Conservation (phyloP, 257 asterid species). For the Galeopsis tetrahit region DNA sequence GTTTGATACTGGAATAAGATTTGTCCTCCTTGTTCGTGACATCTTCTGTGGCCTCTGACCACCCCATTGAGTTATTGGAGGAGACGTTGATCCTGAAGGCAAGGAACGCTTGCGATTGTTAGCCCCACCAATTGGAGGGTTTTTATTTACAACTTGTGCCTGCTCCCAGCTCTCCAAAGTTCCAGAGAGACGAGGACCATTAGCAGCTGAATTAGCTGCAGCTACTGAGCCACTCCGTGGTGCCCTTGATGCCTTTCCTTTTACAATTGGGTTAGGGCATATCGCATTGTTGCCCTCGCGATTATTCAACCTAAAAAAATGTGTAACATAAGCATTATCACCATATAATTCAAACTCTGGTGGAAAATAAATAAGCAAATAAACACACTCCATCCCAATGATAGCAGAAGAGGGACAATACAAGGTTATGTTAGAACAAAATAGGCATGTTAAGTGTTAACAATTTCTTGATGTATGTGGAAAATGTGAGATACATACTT, state of each 20-base stretch:
- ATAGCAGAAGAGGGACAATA: slow-evolving; percentile 22
- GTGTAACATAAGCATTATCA: slow-evolving; percentile 26
- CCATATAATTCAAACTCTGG: slow-evolving; percentile 17
- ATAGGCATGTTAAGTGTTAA: background rate
- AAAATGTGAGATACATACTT: slow-evolving; percentile 58
- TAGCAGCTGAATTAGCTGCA: slow-evolving; percentile 55
- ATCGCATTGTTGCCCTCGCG: slow-evolving; percentile 64
- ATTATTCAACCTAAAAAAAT: slow-evolving; percentile 66
- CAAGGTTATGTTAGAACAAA: slow-evolving; percentile 16
- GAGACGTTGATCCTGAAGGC: slow-evolving; percentile 81
- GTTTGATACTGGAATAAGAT: slow-evolving; percentile 82
- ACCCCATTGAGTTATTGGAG: slow-evolving; percentile 97
- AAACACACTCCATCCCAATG: background rate
- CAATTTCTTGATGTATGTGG: background rate
- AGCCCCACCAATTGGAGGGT: slow-evolving; percentile 59
- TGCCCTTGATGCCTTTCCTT: slow-evolving; percentile 94
- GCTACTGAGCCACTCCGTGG: slow-evolving; percentile 68
- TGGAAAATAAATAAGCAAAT: background rate
- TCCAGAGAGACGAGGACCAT: slow-evolving; percentile 59
- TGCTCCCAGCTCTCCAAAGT: slow-evolving; percentile 91
- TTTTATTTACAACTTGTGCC: slow-evolving; percentile 60
- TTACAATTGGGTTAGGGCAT: slow-evolving; percentile 62
- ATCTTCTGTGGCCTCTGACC: slow-evolving; percentile 98
- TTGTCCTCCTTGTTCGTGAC: slow-evolving; percentile 90
- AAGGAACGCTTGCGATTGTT: slow-evolving; percentile 80